These are phyloP conservation scores for Pestalotiopsis sp. DNA, from an alignment of 2,329 filamentous ascomycete genomes.

Conservation along the genomic window DNA sequence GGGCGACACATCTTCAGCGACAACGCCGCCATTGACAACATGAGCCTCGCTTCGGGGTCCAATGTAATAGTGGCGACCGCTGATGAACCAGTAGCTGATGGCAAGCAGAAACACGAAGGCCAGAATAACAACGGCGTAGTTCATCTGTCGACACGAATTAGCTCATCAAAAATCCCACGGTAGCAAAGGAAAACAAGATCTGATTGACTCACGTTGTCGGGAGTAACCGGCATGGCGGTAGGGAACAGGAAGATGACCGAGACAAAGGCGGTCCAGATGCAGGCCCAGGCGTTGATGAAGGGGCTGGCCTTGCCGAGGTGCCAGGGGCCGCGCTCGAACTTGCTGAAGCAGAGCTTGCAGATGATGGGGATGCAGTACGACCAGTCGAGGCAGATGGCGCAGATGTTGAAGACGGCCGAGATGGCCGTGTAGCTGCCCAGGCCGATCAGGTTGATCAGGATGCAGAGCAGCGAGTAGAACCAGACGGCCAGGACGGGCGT, in stretches of 20 bases:
- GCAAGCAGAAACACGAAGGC: constrained; percentile 46
- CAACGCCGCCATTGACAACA: constrained; percentile 25
- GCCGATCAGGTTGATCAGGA: constrained; percentile 61
- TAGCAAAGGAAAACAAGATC: neutral
- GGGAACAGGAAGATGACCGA: constrained; percentile 57
- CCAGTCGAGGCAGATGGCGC: constrained; percentile 57
- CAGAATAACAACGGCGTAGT: constrained; percentile 56
- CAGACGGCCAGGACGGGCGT: constrained; percentile 58
- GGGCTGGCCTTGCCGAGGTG: constrained; percentile 45
- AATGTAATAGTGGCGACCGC: constrained; percentile 49
- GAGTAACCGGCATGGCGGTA: constrained; percentile 46
- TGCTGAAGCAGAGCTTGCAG: constrained; percentile 51
- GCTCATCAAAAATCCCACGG: neutral
- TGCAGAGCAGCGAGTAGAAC: constrained; percentile 56
- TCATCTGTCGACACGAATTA: constrained; percentile 42
- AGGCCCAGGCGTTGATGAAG: constrained; percentile 50
- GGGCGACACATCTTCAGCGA: constrained; percentile 19
- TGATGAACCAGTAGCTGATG: constrained; percentile 45
- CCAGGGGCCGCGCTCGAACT: constrained; percentile 55
- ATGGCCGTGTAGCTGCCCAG: constrained; percentile 58
- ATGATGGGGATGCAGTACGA: constrained; percentile 59
- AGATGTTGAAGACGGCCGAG: constrained; percentile 55
- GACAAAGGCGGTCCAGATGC: constrained; percentile 55
- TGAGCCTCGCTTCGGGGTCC: constrained; percentile 41
- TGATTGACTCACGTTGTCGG: constrained; percentile 41